Base-by-base conservation (phyloP, 1,284 basidiomycete species). In the Cryptococcus wingfieldii region DNA sequence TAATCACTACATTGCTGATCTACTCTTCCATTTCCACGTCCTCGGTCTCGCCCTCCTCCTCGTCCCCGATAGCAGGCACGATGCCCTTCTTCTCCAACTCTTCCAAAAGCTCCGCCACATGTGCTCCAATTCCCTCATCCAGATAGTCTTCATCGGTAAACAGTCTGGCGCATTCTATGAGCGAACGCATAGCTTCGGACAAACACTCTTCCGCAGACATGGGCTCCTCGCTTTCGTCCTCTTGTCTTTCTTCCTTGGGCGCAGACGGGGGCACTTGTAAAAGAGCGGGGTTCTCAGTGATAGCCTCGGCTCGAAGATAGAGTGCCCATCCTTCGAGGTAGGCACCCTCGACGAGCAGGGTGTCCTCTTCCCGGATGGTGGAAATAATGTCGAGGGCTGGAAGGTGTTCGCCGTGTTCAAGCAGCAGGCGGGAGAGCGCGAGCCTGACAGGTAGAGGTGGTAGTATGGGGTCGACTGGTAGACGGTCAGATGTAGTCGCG, bases 261-360 rank as follows among this genome's bases (percentile, higher is more conserved):
- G 25, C 38, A 16, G 60, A 39, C 37, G 54, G 46, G 14, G 25
- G 54, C 38, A 38, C 34, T 37, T 46, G 44, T 19, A 61, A 38
- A 7, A 59, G 34, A 10, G 63, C 43, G 9, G 69, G 66, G 47
- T 69, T 63, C 19, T 62, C 68, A 18, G 50, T 50, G 23, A 74
- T 52, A 13, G 71, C 67, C 56, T 78, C 71, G 8, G 74, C 79
- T 10, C 79, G 68, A 43, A 94, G 79, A 78, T 86, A 90, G 81
- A 90, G 92, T 57, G 89, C 87, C 90, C 91, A 94, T 51, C 91
- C 93, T 72, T 93, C 89, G n/a, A 95, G 82, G 73, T 96, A 96
- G 83, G 91, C 94, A 3, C 87, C 90, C 68, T 95, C 92, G 6
- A 93, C 85, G 55, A 92, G 88, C 68, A 91, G 84, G 63, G 92